Evolutionary conservation across 192 early-diverging fungal species (phyloP), one percentile per base, ranked within the genome.

Genomic region (Lobosporangium transversale): DNA sequence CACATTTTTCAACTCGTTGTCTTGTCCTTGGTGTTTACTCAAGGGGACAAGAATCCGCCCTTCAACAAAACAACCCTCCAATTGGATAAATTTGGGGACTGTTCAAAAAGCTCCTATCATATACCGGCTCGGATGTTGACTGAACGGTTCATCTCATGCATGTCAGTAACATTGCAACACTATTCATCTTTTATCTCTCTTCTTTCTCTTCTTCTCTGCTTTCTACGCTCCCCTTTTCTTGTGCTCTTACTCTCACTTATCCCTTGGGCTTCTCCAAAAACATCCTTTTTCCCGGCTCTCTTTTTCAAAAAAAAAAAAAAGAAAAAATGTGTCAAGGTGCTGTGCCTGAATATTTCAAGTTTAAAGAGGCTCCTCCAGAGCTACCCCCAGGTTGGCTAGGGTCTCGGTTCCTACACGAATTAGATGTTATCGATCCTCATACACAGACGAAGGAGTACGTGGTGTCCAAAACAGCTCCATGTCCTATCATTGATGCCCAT

Each of bases 401-500:
- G 2, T 76, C 73, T 8, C 58, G 73, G 1, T 76, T 76, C 35
- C 48, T 76, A 31, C 12, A 42, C 11, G 64, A 61, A 1, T 26
- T 49, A n/a, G 50, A 29, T 1, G 20, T 37, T 5, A 21, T 23
- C 14, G 40, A 56, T 31, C 12, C 31, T n/a, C 21, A 33, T 1
- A 60, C 42, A 14, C 14, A 2, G 1, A 52, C 24, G 3, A 51
- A 42, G 1, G 73, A 67, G 20, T 76, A 80, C 23, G 14, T 42
- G 0, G 59, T 81, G 7, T 35, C 64, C 8, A 47, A 18, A 17
- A 49, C 20, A 1, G 52, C 75, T 0, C 79, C 67, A 9, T 75
- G 80, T 30, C 70, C 74, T 33, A 64, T 81, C 21, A 79, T 81
- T 48, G 80, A 81, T 47, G 66, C 80, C 4, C 80, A 81, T 51